Conservation (phyloP, 148 eudicot species). For the Beta vulgaris region DNA sequence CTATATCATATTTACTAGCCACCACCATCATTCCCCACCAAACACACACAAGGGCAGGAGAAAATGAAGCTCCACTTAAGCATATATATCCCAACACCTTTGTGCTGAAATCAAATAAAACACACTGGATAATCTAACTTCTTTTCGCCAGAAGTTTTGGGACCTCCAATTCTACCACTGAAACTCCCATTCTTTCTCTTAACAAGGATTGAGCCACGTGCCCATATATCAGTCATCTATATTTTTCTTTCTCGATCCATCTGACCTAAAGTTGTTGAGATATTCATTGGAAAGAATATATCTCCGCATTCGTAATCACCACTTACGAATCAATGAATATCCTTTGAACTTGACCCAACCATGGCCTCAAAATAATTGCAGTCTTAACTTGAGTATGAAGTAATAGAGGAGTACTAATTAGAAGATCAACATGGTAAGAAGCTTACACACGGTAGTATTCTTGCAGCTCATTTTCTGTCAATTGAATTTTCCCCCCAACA, state of each 20-base stretch:
- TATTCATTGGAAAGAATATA: background rate
- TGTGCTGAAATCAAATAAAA: background rate
- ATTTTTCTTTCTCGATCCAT: background rate
- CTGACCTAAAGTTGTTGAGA: background rate
- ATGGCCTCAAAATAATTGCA: background rate
- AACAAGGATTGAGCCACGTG: background rate
- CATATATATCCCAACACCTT: background rate
- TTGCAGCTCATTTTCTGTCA: conserved; percentile 66
- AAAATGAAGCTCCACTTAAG: background rate
- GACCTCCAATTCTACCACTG: too few relatives aligned
- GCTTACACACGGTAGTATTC: conserved; percentile 83
- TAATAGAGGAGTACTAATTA: background rate
- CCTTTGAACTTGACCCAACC: background rate
- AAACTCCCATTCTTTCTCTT: background rate
- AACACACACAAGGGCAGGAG: background rate
- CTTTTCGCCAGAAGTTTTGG: background rate
- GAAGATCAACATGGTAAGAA: background rate
- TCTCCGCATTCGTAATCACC: background rate
- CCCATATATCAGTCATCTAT: background rate
- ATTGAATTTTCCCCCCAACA: conserved; percentile 76
- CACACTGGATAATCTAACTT: background rate
- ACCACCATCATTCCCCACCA: background rate
- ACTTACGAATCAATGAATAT: background rate
- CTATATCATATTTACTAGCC: background rate
- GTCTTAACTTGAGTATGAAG: background rate